These are phyloP conservation scores for Silene noctiflora DNA, from an alignment of 179 eudicot species.

Conservation along the genomic window DNA sequence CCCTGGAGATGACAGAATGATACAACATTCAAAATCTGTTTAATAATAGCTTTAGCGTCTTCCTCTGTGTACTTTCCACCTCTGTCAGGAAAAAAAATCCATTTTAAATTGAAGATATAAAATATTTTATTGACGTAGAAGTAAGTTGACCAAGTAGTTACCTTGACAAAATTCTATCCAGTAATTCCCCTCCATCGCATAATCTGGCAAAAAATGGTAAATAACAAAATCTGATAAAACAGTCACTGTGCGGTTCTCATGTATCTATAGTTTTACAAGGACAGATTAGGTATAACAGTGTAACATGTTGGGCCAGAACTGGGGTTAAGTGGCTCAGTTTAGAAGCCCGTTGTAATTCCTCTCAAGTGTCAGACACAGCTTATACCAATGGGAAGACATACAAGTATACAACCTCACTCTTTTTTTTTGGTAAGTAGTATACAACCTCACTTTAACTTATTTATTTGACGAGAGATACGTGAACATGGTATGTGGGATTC, in stretches of 20 bases:
- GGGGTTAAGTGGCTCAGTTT: not conserved
- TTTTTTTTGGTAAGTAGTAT: not conserved
- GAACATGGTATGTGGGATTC: not conserved
- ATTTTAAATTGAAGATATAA: slow-evolving; percentile 6
- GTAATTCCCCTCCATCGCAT: slow-evolving; percentile 50
- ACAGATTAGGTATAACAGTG: not conserved
- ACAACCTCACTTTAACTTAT: not conserved
- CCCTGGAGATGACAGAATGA: slow-evolving; percentile 55
- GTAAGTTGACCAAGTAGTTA: slow-evolving; percentile 12
- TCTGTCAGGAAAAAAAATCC: slow-evolving; percentile 23
- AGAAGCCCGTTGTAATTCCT: not conserved
- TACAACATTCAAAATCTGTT: slow-evolving; percentile 44
- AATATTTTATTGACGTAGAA: not conserved
- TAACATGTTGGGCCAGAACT: not conserved
- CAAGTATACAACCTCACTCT: not conserved
- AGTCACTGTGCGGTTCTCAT: not conserved
- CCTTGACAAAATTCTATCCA: slow-evolving; percentile 53
- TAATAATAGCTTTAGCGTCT: slow-evolving; percentile 44
- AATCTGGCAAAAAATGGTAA: slow-evolving; percentile 29
- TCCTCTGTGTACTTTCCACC: slow-evolving; percentile 50
- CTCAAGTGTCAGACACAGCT: not conserved
- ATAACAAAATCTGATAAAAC: slow-evolving; percentile 11
- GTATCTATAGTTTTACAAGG: not conserved
- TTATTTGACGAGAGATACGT: not conserved
- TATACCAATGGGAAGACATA: not conserved